Evolutionary conservation across 2,329 filamentous ascomycete genomes (phyloP).

Genomic region (Coniochaeta prunicola): DNA sequence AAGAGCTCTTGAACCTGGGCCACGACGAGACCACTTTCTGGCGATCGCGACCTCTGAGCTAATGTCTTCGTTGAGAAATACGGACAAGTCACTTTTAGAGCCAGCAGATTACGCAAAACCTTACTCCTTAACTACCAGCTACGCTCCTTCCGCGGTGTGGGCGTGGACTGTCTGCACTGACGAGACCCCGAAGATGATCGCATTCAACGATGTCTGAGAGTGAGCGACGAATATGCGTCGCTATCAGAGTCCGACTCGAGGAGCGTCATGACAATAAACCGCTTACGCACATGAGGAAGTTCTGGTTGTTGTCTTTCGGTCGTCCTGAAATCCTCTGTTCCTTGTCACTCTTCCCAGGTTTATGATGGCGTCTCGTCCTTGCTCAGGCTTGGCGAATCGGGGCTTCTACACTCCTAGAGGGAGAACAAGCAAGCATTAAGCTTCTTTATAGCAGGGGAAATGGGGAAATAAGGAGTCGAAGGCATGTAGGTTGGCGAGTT

Average conservation of each 20-base stretch:
- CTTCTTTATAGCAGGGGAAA: too few relatives aligned
- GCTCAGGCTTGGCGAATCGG: too few relatives aligned
- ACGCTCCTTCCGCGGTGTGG: constrained; percentile 18
- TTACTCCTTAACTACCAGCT: constrained; percentile 17
- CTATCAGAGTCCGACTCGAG: neutral
- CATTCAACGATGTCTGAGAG: constrained; percentile 17
- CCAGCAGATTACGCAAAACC: constrained; percentile 18
- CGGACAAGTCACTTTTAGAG: constrained; percentile 15
- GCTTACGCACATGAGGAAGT: neutral
- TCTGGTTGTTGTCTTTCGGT: neutral
- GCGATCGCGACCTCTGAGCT: constrained; percentile 47
- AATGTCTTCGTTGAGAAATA: constrained; percentile 30
- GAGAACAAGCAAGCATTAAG: too few relatives aligned
- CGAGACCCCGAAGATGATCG: constrained; percentile 13
- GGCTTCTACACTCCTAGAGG: too few relatives aligned
- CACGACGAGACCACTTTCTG: constrained; percentile 40
- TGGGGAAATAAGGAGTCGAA: too few relatives aligned
- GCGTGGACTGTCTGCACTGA: constrained; percentile 15
- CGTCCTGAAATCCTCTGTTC: neutral
- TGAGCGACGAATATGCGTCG: neutral
- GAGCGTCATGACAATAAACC: neutral
- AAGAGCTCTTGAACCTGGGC: constrained; percentile 13
- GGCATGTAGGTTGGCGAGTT: too few relatives aligned
- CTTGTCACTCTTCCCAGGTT: neutral
- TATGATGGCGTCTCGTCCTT: too few relatives aligned